Percentiles rank a stretch among this genome's conserved stretches.
These are phyloP conservation scores for Dacryopinax spathularia DNA, from an alignment of 768 basidiomycete species.

Conservation along the genomic window DNA sequence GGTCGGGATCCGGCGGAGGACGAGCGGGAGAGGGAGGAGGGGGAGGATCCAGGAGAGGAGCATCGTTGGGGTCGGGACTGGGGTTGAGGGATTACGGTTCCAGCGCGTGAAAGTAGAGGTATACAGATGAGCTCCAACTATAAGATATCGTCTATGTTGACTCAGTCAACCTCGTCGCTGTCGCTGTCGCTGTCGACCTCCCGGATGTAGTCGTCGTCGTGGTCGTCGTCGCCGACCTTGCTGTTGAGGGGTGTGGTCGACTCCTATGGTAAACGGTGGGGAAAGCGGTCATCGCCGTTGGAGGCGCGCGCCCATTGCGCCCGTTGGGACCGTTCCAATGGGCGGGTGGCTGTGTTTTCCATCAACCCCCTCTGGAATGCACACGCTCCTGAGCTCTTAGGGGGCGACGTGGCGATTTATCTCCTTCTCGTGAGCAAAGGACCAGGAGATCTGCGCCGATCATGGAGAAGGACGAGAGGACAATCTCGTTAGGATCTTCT, in stretches of 20 bases:
- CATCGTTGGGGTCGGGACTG: background rate
- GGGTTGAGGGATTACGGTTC: background rate
- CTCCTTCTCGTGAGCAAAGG: too few species aligned
- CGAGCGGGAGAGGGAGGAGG: slow-evolving; percentile 42
- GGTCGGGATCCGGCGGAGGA: slow-evolving; percentile 47
- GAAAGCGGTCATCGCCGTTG: background rate
- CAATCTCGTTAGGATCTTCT: too few species aligned
- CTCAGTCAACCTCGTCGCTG: background rate
- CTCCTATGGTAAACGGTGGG: background rate
- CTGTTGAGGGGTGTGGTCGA: background rate
- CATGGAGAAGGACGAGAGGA: too few species aligned
- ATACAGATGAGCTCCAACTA: too few species aligned
- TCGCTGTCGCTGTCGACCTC: too few species aligned
- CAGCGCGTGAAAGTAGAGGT: background rate
- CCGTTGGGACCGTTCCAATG: background rate
- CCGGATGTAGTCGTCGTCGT: background rate
- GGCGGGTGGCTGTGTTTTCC: background rate
- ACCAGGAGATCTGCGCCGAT: too few species aligned
- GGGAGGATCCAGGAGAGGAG: slow-evolving; percentile 28
- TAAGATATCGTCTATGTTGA: background rate
- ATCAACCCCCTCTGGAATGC: background rate
- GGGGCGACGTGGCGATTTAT: background rate
- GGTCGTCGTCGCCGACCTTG: background rate
- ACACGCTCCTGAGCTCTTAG: background rate
- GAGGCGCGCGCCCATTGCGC: background rate